phyloP scores from a whole-genome alignment of 108 stramenopile genomes.

The Discostella pseudostelligera region DNA sequence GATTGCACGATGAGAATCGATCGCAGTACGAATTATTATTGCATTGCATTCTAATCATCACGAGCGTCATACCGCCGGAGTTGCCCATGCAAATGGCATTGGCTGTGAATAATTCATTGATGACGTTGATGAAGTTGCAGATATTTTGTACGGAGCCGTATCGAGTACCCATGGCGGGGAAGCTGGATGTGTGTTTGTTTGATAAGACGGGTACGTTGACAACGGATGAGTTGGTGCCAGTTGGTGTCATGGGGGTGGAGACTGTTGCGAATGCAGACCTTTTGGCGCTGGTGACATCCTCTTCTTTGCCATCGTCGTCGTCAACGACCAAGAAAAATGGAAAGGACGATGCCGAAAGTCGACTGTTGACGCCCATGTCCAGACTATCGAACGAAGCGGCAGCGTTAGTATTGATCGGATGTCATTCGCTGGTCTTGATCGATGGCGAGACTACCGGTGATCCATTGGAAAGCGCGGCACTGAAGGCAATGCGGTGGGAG shows the following conservation, averaged over 20 bases:
- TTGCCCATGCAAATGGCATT: slow-evolving; percentile 98
- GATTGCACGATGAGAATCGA: slow-evolving; percentile 82
- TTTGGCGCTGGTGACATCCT: background rate
- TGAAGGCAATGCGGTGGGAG: slow-evolving; percentile 85
- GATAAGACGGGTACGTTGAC: slow-evolving; percentile 98
- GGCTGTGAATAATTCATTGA: slow-evolving; percentile 94
- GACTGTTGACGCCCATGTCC: slow-evolving; percentile 74
- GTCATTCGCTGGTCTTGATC: slow-evolving; percentile 84
- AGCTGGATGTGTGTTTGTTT: slow-evolving; percentile 93
- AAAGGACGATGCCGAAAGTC: slow-evolving; percentile 38
- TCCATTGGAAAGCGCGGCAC: slow-evolving; percentile 85
- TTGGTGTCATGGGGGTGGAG: slow-evolving; percentile 69
- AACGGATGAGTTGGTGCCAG: slow-evolving; percentile 95
- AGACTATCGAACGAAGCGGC: slow-evolving; percentile 62
- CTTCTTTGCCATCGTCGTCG: background rate
- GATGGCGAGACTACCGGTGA: slow-evolving; percentile 90
- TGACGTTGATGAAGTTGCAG: slow-evolving; percentile 96
- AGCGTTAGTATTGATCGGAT: slow-evolving; percentile 85
- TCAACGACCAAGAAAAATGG: slow-evolving; percentile 37
- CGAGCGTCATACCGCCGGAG: slow-evolving; percentile 95
- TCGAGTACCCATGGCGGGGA: slow-evolving; percentile 95
- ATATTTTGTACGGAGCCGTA: slow-evolving; percentile 97
- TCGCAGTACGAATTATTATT: slow-evolving; percentile 91
- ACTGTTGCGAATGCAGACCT: slow-evolving; percentile 17
- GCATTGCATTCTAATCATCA: slow-evolving; percentile 95